phyloP scores from a whole-genome alignment of 805 yeast genomes.

The Lipomyces spencermartinsiae region DNA sequence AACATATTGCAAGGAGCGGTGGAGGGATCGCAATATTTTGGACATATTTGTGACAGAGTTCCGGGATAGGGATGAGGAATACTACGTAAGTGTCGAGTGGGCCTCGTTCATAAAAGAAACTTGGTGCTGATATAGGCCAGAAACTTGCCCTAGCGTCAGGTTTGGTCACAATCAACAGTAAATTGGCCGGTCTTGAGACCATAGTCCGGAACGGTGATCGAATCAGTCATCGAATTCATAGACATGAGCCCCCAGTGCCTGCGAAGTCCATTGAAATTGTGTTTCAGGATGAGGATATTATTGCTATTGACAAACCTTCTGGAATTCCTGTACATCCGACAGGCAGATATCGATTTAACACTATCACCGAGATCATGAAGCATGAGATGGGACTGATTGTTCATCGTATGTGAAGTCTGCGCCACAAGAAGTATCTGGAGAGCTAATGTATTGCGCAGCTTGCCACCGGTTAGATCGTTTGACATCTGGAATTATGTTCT shows the following conservation, averaged over 20 bases:
- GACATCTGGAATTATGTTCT: slow-evolving; percentile 91
- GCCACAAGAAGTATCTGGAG: neutral
- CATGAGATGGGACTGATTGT: slow-evolving; percentile 69
- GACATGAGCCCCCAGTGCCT: slow-evolving; percentile 89
- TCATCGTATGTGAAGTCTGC: slow-evolving; percentile 53
- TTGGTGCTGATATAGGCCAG: slow-evolving; percentile 7
- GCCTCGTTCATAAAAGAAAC: neutral
- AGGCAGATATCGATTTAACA: slow-evolving; percentile 79
- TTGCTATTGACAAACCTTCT: slow-evolving; percentile 90
- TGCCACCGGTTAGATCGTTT: slow-evolving; percentile 89
- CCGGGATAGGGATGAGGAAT: slow-evolving; percentile 72
- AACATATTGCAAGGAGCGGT: slow-evolving; percentile 88
- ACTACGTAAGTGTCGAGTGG: slow-evolving; percentile 52
- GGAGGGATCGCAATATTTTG: slow-evolving; percentile 82
- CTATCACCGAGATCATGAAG: slow-evolving; percentile 78
- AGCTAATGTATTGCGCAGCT: slow-evolving; percentile 43
- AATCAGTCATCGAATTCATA: slow-evolving; percentile 76
- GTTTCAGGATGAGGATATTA: slow-evolving; percentile 71
- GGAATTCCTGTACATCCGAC: slow-evolving; percentile 96
- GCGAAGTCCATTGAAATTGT: slow-evolving; percentile 65
- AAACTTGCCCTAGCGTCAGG: slow-evolving; percentile 71
- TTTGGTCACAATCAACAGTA: slow-evolving; percentile 72
- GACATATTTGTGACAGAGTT: slow-evolving; percentile 88
- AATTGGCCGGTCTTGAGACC: slow-evolving; percentile 67
- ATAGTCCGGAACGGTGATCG: slow-evolving; percentile 81